These are phyloP conservation scores for Pochonia chlamydosporia DNA, from an alignment of 2,329 filamentous ascomycete species.

Conservation along the genomic window DNA sequence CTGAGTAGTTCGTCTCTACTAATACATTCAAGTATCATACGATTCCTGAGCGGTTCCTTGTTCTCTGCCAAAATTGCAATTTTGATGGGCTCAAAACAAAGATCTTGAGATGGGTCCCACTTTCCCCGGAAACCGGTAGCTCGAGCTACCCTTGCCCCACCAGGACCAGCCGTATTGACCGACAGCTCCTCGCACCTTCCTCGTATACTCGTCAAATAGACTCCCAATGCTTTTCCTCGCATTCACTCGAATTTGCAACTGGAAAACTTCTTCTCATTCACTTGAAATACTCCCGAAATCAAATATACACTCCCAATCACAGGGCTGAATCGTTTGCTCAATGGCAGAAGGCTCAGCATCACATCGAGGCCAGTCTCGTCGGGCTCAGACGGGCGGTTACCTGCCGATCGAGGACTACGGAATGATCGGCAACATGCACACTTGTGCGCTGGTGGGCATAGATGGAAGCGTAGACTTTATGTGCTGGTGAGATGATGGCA, in stretches of 20 bases:
- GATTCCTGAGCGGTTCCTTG: too few species aligned
- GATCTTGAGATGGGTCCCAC: not conserved
- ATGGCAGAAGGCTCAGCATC: constrained; percentile 29
- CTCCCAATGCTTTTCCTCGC: not conserved
- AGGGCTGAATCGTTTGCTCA: not conserved
- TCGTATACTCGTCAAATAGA: not conserved
- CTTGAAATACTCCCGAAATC: not conserved
- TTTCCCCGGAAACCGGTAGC: not conserved
- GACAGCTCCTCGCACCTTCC: not conserved
- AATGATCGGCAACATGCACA: constrained; percentile 76
- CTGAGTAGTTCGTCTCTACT: too few species aligned
- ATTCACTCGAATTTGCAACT: not conserved
- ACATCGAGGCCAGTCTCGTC: constrained; percentile 25
- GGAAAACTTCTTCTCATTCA: not conserved
- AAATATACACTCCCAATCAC: not conserved
- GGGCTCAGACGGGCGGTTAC: constrained; percentile 39
- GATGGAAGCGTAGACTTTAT: constrained; percentile 71
- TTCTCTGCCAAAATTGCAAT: too few species aligned
- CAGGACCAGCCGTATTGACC: not conserved
- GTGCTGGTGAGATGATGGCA: constrained; percentile 54
- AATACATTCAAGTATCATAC: too few species aligned
- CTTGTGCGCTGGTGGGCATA: constrained; percentile 68
- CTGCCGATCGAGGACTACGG: constrained; percentile 71
- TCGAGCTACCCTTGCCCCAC: not conserved
- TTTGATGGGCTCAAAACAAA: too few species aligned